phyloP scores from a whole-genome alignment of 352 stramenopile genomes.

The Globisporangium orthogonon region DNA sequence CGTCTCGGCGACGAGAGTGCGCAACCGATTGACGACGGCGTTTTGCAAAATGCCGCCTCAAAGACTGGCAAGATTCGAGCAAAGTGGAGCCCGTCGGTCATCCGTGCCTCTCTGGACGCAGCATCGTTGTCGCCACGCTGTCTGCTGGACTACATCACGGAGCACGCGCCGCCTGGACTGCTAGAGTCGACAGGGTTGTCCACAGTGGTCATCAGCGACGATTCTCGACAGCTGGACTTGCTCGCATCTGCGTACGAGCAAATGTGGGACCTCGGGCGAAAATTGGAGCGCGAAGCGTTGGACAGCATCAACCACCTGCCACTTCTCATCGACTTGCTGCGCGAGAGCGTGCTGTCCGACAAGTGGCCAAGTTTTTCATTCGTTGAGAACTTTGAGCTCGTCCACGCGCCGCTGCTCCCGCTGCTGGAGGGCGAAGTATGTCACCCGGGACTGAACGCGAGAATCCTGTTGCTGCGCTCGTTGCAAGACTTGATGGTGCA shows the following conservation, averaged over 20 bases:
- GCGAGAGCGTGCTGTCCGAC: slow-evolving; percentile 55
- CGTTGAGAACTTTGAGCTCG: slow-evolving; percentile 46
- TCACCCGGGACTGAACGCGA: slow-evolving; percentile 24
- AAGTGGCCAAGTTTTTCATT: slow-evolving; percentile 57
- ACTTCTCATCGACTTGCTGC: slow-evolving; percentile 49
- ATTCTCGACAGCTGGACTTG: slow-evolving; percentile 37
- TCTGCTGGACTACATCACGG: slow-evolving; percentile 63
- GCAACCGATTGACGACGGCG: slow-evolving; percentile 57
- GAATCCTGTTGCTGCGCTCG: slow-evolving; percentile 65
- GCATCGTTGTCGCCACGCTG: slow-evolving; percentile 58
- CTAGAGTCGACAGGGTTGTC: slow-evolving; percentile 39
- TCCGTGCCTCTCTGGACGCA: slow-evolving; percentile 49
- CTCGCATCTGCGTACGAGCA: slow-evolving; percentile 64
- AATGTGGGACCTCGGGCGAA: slow-evolving; percentile 54
- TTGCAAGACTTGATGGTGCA: slow-evolving; percentile 85
- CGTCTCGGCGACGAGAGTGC: slow-evolving; percentile 15
- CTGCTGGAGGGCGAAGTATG: slow-evolving; percentile 42
- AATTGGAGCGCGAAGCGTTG: slow-evolving; percentile 57
- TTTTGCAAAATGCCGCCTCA: slow-evolving; percentile 49
- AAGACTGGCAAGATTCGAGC: slow-evolving; percentile 58
- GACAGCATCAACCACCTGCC: slow-evolving; percentile 65
- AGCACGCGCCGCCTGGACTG: slow-evolving; percentile 46
- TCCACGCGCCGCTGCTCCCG: slow-evolving; percentile 61
- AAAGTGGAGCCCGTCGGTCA: slow-evolving; percentile 52
- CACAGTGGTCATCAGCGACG: slow-evolving; percentile 18